These are phyloP conservation scores for Porogramme epimiltina DNA, from an alignment of 1,284 basidiomycete genomes.

Conservation along the genomic window DNA sequence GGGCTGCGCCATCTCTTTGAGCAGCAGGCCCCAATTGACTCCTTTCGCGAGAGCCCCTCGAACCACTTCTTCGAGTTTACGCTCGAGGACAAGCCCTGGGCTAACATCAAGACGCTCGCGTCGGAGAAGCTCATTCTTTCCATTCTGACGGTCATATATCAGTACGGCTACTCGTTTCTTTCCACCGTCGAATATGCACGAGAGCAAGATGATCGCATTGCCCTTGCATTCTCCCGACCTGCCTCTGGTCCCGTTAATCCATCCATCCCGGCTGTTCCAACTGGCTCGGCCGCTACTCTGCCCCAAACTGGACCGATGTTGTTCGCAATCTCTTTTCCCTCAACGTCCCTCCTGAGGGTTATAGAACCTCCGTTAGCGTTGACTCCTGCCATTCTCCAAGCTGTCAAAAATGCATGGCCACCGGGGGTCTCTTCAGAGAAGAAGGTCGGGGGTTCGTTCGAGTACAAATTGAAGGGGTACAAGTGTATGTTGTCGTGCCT, in stretches of 20 bases:
- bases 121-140: conserved; percentile 72
- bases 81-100: conserved; percentile 72
- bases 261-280: conserved; percentile 29
- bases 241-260: conserved; percentile 33
- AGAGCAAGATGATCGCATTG: conserved; percentile 71
- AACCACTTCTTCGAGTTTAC: conserved; percentile 67
- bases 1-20: conserved; percentile 59
- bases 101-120: conserved; percentile 59
- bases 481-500: conserved; percentile 54
- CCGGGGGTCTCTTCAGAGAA: conserved; percentile 76
- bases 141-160: conserved; percentile 62
- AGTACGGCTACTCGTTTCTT: conserved; percentile 62
- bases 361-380: conserved; percentile 71
- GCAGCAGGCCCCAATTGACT: conserved; percentile 42
- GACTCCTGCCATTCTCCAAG: conserved; percentile 77
- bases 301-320: conserved; percentile 40
- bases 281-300: conserved; percentile 25
- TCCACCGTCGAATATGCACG: conserved; percentile 77
- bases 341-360: conserved; percentile 66
- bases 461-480: conserved; percentile 81
- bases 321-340: conserved; percentile 75
- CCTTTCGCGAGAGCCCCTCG: conserved; percentile 54
- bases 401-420: conserved; percentile 78
- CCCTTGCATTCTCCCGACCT: conserved; percentile 66
- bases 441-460: conserved; percentile 71